Evolutionary conservation across 441 rosid genomes (phyloP).

Genomic region (Adansonia grandidieri): DNA sequence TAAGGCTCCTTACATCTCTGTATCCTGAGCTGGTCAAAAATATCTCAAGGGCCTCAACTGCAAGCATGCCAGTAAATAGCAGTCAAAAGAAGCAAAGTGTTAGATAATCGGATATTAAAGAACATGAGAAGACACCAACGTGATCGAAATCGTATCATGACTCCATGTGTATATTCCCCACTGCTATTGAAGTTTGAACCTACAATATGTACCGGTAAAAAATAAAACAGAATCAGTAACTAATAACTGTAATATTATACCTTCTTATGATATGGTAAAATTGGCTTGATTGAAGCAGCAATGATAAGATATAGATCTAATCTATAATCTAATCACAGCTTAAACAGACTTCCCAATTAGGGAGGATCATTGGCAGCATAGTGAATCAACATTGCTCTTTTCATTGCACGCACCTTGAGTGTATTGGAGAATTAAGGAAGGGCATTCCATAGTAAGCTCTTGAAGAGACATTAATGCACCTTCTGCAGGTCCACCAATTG

Average conservation of each 20-base stretch:
- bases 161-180: constrained; percentile 71
- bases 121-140: constrained; percentile 43
- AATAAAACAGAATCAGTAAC: background rate
- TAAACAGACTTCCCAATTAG: background rate
- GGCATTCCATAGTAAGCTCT: constrained; percentile 52
- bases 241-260: background rate
- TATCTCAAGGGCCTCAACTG: constrained; percentile 82
- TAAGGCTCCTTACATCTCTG: constrained; percentile 60
- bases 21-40: constrained; percentile 65
- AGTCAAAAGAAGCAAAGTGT: constrained; percentile 25
- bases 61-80: constrained; percentile 35
- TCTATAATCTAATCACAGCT: constrained; percentile 7
- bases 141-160: constrained; percentile 75
- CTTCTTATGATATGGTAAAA: background rate
- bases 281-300: background rate
- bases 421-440: constrained; percentile 76
- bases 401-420: constrained; percentile 65
- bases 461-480: constrained; percentile 71
- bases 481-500: constrained; percentile 52
- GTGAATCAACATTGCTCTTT: background rate
- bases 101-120: constrained; percentile 22
- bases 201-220: constrained; percentile 34
- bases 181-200: constrained; percentile 77
- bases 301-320: background rate
- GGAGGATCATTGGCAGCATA: constrained; percentile 16